Percentiles rank a stretch among this genome's conserved stretches.
These are phyloP conservation scores for Zoysia japonica DNA, from an alignment of 176 grass and related monocot species.

Conservation along the genomic window DNA sequence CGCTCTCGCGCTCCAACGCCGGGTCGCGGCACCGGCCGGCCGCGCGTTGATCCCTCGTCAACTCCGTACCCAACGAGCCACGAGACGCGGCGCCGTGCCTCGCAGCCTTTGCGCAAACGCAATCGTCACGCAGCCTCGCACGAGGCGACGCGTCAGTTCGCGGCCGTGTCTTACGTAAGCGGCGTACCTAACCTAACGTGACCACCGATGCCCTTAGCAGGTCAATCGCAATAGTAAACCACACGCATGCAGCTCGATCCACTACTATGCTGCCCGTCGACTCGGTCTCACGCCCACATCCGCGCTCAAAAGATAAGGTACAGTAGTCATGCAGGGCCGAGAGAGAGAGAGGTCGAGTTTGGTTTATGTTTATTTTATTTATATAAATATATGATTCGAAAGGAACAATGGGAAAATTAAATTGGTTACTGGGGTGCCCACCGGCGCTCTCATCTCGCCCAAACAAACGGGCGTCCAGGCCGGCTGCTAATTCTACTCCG, in stretches of 20 bases:
- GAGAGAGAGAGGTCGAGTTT: neutral
- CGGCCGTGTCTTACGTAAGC: neutral
- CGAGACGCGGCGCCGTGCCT: neutral
- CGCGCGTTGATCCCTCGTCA: conserved; percentile 22
- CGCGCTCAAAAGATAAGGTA: neutral
- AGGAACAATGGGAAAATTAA: neutral
- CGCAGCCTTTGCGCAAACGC: neutral
- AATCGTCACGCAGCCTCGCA: neutral
- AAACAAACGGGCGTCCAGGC: conserved; percentile 57
- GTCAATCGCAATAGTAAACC: conserved; percentile 9
- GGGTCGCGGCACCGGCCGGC: neutral
- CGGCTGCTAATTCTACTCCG: conserved; percentile 27
- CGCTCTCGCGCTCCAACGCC: neutral
- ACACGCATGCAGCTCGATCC: neutral
- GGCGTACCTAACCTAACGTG: neutral
- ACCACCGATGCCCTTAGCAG: neutral
- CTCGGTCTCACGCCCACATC: no score
- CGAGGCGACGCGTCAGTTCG: neutral
- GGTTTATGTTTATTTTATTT: neutral
- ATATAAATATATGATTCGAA: neutral
- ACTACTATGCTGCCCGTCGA: no score
- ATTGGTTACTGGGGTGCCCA: conserved; percentile 28
- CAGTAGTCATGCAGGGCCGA: neutral
- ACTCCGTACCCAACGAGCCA: conserved; percentile 30
- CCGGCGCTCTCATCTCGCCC: conserved; percentile 63